Evolutionary conservation across 352 stramenopile species (phyloP), one percentile per base, ranked within the genome.

Genomic region (Phytophthora chlamydospora): DNA sequence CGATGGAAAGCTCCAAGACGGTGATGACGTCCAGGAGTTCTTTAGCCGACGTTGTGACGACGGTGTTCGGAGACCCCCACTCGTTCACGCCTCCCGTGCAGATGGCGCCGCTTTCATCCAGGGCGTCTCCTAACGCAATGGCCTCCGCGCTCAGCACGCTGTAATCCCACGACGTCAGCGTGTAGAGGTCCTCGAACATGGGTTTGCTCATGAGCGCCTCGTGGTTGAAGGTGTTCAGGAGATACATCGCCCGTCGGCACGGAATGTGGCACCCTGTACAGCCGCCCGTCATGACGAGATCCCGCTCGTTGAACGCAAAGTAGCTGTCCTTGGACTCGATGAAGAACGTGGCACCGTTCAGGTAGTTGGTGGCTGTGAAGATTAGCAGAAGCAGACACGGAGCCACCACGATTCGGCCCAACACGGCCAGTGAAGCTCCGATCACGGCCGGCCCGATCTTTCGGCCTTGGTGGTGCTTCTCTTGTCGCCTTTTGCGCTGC

Each of bases 251-350:
- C 32, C 31, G 19, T 24, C 13, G 16, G 33, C 40, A 59, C 31
- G 51, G 49, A 12, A 29, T 29, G 24, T 29, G 24, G 4, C 24
- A 29, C 24, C 24, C 24, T 6, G 24, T 29, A 29, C 58, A 60
- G 1, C 58, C 58, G 2, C 50, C 51, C 4, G 24, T 45, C 49
- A 66, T 61, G 24, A 61, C 49, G 11, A 38, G 17, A 36, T 67
- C 58, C 34, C 44, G 49, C 24, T 62, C 34, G 14, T 56, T 66
- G 36, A 56, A 73, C 0, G 65, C 53, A 9, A 70, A 70, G 24
- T 62, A 73, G 27, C 57, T 66, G 13, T 70, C 65, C 3, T 66
- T 45, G 0, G 53, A 16, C 10, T 54, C 41, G 17, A 73, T 73
- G 24, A 73, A 51, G 6, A 66, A 47, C 0, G 35, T 62, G 6